phyloP scores from a whole-genome alignment of 2,329 filamentous ascomycete species.

The Trichophyton verrucosum region DNA sequence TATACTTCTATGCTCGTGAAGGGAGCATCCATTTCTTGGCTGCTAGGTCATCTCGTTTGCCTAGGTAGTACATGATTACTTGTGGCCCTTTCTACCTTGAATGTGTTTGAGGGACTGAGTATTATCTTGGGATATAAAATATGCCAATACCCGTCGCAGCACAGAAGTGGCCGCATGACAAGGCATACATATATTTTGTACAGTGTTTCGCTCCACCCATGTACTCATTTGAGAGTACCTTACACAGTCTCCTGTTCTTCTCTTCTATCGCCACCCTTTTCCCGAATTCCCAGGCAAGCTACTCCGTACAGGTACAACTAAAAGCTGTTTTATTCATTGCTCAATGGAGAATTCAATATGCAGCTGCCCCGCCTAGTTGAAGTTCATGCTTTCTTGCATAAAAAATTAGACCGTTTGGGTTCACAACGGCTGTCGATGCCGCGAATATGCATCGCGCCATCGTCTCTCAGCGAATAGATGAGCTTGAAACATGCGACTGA shows the following conservation, averaged over 20 bases:
- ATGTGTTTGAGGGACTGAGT: background rate
- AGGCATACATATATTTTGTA: background rate
- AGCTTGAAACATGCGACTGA: background rate
- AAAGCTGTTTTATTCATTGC: background rate
- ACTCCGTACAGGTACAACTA: background rate
- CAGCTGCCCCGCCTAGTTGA: background rate
- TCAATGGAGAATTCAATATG: background rate
- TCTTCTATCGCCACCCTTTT: background rate
- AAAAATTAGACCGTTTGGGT: background rate
- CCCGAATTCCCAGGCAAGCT: background rate
- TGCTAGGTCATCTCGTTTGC: background rate
- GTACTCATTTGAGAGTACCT: too few species aligned
- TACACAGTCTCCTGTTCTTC: background rate
- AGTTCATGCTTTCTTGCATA: background rate
- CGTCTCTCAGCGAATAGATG: background rate
- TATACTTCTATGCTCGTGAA: background rate
- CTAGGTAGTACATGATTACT: background rate
- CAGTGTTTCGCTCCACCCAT: background rate
- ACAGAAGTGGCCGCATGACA: background rate
- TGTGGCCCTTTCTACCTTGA: background rate
- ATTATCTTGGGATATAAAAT: background rate
- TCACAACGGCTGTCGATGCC: background rate
- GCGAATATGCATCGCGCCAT: background rate
- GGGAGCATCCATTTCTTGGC: background rate
- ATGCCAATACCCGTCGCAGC: background rate